Conservation (phyloP, 331 rosid genomes). For the Malus hybrid region DNA sequence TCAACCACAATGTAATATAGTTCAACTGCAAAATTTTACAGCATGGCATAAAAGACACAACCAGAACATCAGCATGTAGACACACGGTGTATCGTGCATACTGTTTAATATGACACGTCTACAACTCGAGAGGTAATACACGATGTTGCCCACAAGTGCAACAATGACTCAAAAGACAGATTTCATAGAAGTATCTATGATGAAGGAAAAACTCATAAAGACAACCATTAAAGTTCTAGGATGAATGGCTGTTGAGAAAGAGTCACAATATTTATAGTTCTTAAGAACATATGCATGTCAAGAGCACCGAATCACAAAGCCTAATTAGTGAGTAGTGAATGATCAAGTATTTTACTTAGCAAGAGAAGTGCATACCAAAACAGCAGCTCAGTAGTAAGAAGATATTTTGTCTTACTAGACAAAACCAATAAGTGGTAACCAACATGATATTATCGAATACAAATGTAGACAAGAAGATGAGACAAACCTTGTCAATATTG, state of each 20-base stretch:
- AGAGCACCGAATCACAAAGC: not conserved
- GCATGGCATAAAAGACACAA: not conserved
- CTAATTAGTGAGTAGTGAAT: not conserved
- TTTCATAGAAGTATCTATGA: not conserved
- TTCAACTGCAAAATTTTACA: not conserved
- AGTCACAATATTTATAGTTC: not conserved
- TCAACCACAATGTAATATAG: not conserved
- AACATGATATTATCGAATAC: not conserved
- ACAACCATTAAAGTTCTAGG: not conserved
- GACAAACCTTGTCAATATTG: conserved; percentile 52
- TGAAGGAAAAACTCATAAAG: not conserved
- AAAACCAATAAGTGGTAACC: not conserved
- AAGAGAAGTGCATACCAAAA: not conserved
- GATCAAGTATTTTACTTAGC: not conserved
- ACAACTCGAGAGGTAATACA: not conserved
- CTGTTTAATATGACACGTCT: not conserved
- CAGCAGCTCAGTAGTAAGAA: not conserved
- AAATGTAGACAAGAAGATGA: conserved; percentile 5
- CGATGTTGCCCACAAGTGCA: not conserved
- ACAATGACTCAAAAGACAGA: not conserved
- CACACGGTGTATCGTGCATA: not conserved
- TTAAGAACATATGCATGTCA: not conserved
- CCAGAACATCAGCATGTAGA: not conserved
- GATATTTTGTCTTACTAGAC: not conserved
- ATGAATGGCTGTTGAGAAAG: not conserved